Percentiles rank a stretch among this genome's conserved stretches.
Evolutionary conservation across 2,329 filamentous ascomycete species (phyloP).

Genomic region (Talaromyces sp.): DNA sequence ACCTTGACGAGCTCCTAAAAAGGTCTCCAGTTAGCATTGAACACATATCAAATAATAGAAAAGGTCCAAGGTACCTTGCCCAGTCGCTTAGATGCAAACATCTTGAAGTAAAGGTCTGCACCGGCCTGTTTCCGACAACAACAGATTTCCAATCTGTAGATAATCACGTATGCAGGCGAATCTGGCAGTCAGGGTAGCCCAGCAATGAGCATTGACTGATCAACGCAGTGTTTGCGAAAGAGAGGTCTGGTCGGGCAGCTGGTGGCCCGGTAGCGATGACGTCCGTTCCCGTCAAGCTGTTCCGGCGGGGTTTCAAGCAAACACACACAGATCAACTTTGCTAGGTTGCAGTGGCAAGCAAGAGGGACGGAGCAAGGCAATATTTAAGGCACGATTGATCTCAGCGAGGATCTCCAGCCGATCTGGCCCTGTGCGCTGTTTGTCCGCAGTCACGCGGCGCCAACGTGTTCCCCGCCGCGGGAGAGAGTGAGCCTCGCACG

Average conservation of each 20-base stretch:
- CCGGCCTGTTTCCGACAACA: background rate
- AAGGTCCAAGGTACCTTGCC: conserved; percentile 36
- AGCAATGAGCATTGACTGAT: background rate
- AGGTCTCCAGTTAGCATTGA: conserved; percentile 18
- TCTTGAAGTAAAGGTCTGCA: conserved; percentile 15
- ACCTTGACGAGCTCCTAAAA: conserved; percentile 53
- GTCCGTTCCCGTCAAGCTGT: background rate
- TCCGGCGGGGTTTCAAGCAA: background rate
- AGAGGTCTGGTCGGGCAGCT: background rate
- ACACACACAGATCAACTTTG: background rate
- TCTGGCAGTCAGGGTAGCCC: background rate
- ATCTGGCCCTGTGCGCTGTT: background rate
- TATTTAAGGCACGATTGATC: background rate
- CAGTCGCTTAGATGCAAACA: conserved; percentile 48
- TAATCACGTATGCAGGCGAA: background rate
- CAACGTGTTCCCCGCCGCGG: background rate
- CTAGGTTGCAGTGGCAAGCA: background rate
- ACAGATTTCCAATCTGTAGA: background rate
- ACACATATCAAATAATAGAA: background rate
- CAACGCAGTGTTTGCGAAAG: background rate
- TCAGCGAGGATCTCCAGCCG: background rate
- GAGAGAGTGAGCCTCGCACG: background rate
- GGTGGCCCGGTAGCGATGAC: background rate
- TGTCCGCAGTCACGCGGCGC: background rate
- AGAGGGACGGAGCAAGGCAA: background rate